Evolutionary conservation across 352 stramenopile species (phyloP), one percentile per base, ranked within the genome.

Genomic region (Phytophthora megakarya): DNA sequence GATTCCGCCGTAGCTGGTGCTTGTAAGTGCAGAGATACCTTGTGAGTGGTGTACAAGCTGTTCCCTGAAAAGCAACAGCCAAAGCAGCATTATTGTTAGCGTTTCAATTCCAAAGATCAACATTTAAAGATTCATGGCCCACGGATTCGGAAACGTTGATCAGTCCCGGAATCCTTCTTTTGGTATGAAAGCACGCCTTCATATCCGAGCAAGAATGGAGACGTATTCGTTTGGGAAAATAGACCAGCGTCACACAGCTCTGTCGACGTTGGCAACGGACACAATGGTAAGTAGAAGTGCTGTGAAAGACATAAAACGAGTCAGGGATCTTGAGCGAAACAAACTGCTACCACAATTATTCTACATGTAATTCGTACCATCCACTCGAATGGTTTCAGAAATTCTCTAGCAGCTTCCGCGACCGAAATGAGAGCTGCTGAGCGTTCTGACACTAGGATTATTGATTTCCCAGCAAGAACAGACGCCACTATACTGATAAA

Each of bases 71-170:
- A 26, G 16, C 19, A 28, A 59, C 15, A 64, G 40, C 1, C 5
- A 30, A 55, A 55, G 9, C 26, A 32, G n/a, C n/a, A 1, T 23
- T 23, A 47, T 25, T 49, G 16, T 46, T 30, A 58, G 40, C 35
- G 10, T 35, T 35, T 43, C 22, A 16, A 22, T 32, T 23, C 33
- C 0, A 45, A 5, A 23, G n/a, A n/a, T n/a, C n/a, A n/a, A n/a
- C n/a, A 22, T 40, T 21, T 5, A 65, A 42, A 50, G n/a, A 32
- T 33, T 32, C 12, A 53, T 39, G 15, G 67, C 75, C 30, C 61
- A 92, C 83, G 69, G 18, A 93, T 89, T 46, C 74, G 75, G 49
- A 89, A 77, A n/a, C 76, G 73, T 23, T 82, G 76, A n/a, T 85
- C 77, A 9, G 60, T 60, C 0, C 50, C 35, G 15, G 57, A 64